Base-by-base conservation (phyloP, 495 filamentous ascomycete genomes). In the Lasiosphaeria hispida region DNA sequence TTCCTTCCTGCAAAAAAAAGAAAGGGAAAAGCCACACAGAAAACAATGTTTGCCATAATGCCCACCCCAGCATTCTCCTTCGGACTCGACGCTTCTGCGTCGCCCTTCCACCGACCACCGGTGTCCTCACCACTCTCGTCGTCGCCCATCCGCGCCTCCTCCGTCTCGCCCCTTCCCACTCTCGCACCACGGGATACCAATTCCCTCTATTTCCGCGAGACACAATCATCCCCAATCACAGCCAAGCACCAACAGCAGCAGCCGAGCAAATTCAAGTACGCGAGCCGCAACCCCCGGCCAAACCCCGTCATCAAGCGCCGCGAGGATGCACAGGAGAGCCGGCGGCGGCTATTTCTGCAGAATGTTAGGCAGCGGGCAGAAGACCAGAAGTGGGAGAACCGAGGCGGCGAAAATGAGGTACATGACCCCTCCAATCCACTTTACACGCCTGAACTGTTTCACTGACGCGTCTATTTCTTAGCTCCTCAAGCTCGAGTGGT, bases 391-490 rank as follows among this genome's bases (percentile, higher is more conserved):
- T 83, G 86, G 82, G 69, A 86, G 71, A 56, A 83, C 70, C 77
- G 90, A 74, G 82, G 84, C 39, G 76, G 90, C 1, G 88, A 90
- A 44, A 90, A 96, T 56, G 87, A 95, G 80, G 85, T 95, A 75
- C 30, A 73, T 66, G 17, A 8, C 3, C 1, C 1, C 10, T 40
- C 2, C 11, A 2, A 30, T 36, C 10, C 3, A 23, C 2, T n/a
- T n/a, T 34, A n/a, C 30, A 1, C 23, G n/a, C 7, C 35, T 9
- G 13, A 1, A 41, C 18, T 2, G n/a, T 34, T 15, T 10, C 55
- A 41, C 55, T 72, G 54, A 72, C 54, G 37, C 1, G 18, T 19
- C 19, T 10, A n/a, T n/a, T 19, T 11, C 11, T 19, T 48, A 83
- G 80, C 67, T 80, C 5, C 63, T 81, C 10, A 75, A 74, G 49